Evolutionary conservation across 345 rosid species (phyloP), one percentile per base, ranked within the genome.

Genomic region (Aquilaria sinensis): DNA sequence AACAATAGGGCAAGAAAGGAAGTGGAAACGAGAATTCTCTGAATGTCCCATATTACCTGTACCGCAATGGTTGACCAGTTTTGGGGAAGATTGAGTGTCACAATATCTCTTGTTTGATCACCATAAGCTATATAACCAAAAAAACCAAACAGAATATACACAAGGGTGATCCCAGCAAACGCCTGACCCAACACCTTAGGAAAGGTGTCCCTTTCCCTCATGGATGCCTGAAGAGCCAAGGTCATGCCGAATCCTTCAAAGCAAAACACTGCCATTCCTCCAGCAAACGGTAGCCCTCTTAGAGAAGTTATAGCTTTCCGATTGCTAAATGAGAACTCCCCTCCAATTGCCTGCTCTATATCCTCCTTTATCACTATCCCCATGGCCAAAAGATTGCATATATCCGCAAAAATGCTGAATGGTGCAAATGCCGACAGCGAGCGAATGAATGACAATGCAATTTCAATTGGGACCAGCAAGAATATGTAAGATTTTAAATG

Each of bases 211-310:
- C 73, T 88, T 3, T 94, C 88, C 67, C 31, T 91, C 97, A 88
- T 88, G 3, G 99, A 94, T 57, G 74, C 66, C 77, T 94, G 93
- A 43, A 94, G 59, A 45, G 96, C 83, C 74, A 94, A 59, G 0
- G 97, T 94, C 99, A 90, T 90, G 2, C 91, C 96, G 53, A 90
- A 90, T 37, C 99, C 99, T 70, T 94, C 96, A 16, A 94, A 94
- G 71, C 96, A 90, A 60, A 87, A 94, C 57, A 94, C 89, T 0
- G 97, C 96, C 89, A 88, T 85, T 53, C 99, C 99, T 54, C 74
- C 84, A 0, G 97, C 99, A 70, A 90, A 88, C 0, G 96, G 96
- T 68, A 94, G 70, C 53, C 89, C 93, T 60, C 93, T 84, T 7
- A 91, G 60, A 49, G 83, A 70, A 1, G 86, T 68, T 65, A 90